These are phyloP conservation scores for Ascochyta viciae-villosae DNA, from an alignment of 2,329 filamentous ascomycete species.

Conservation along the genomic window DNA sequence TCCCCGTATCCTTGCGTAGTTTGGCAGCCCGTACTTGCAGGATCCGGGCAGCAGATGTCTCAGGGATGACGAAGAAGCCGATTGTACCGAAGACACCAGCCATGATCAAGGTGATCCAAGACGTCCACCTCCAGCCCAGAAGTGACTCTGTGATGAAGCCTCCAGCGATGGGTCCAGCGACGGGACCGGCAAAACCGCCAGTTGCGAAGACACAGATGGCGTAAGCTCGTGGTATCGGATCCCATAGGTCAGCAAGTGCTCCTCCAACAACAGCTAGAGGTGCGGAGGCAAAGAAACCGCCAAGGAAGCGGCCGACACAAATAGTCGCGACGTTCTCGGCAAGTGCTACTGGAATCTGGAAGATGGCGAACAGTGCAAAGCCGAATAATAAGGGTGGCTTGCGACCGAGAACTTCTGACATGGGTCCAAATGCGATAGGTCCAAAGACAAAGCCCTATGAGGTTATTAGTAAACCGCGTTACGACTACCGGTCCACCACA, in stretches of 20 bases:
- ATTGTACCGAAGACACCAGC: conserved; percentile 36
- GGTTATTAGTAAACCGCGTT: not conserved
- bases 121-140: conserved; percentile 49
- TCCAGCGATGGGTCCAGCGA: conserved; percentile 58
- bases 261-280: conserved; percentile 46
- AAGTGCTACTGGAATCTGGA: conserved; percentile 49
- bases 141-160: conserved; percentile 44
- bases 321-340: conserved; percentile 60
- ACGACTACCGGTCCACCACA: not conserved
- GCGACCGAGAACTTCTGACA: conserved; percentile 60
- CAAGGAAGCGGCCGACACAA: conserved; percentile 60
- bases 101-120: conserved; percentile 49
- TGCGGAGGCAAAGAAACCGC: conserved; percentile 58
- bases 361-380: conserved; percentile 48
- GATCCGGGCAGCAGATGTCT: conserved; percentile 42
- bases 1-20: conserved; percentile 44
- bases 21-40: conserved; percentile 40
- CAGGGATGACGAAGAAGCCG: conserved; percentile 34
- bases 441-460: conserved; percentile 59
- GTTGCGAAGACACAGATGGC: conserved; percentile 48
- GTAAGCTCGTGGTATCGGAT: conserved; percentile 45
- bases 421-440: conserved; percentile 54
- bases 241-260: conserved; percentile 47
- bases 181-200: conserved; percentile 45
- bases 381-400: conserved; percentile 41